Evolutionary conservation across 2,329 filamentous ascomycete species (phyloP).

Genomic region (Trichoderma cornu-damae): DNA sequence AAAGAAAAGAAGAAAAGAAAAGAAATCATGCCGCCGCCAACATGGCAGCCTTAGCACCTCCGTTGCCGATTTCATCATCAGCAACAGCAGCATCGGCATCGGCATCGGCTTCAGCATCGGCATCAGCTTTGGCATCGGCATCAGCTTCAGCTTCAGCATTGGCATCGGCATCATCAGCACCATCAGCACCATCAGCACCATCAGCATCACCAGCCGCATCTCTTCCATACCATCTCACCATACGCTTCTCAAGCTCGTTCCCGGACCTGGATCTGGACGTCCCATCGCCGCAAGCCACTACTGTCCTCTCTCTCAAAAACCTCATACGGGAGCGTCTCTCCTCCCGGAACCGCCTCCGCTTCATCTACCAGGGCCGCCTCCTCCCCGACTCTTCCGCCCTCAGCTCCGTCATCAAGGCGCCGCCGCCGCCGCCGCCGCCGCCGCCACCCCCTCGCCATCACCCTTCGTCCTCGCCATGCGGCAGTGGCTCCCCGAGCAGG

Average conservation of each 20-base stretch:
- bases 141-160: too few species aligned
- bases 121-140: too few species aligned
- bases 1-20: too few species aligned
- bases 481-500: slow-evolving; percentile 30
- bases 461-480: slow-evolving; percentile 37
- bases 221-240: slow-evolving; percentile 64
- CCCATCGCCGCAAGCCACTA: slow-evolving; percentile 60
- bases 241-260: slow-evolving; percentile 83
- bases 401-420: slow-evolving; percentile 60
- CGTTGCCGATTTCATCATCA: slow-evolving; percentile 1
- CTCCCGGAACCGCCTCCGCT: slow-evolving; percentile 67
- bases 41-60: slow-evolving; percentile 24
- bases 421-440: slow-evolving; percentile 56
- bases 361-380: slow-evolving; percentile 86
- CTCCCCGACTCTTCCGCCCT: slow-evolving; percentile 70
- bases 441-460: slow-evolving; percentile 55
- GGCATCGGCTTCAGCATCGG: too few species aligned
- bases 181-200: too few species aligned
- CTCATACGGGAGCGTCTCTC: slow-evolving; percentile 70
- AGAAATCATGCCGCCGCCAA: slow-evolving; percentile 24
- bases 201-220: slow-evolving; percentile 20
- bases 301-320: slow-evolving; percentile 74
- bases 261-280: slow-evolving; percentile 80
- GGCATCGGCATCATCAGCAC: too few species aligned
- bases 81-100: slow-evolving; percentile 22